Base-by-base conservation (phyloP, 371 early-diverging fungal genomes). In the Caulochytrium protostelioides region DNA sequence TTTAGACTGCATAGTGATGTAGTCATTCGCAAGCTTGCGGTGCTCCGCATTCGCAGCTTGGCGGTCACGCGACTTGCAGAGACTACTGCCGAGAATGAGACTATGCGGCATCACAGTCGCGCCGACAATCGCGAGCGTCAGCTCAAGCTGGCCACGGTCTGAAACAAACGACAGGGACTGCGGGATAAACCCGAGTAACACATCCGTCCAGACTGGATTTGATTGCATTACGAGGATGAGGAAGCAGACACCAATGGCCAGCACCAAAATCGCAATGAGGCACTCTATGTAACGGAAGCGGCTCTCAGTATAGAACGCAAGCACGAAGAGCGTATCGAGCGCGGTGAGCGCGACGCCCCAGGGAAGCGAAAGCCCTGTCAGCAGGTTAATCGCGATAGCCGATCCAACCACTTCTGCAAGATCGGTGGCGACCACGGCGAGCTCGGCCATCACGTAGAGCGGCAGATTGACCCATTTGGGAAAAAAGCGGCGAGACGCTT, bases 321-420 rank as follows among this genome's bases (percentile, higher is more conserved):
- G 54, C 28, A 83, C 59, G 28, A 83, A 46, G 15, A 83, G 57
- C 0, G 79, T 78, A 41, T 83, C 83, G 2, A 63, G 52, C 0
- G 64, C 75, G 3, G 83, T 83, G 30, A 83, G 59, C 15, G 74
- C 70, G 4, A 81, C 72, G n/a, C 82, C 80, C 46, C 66, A 69
- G 4, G 70, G 59, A 28, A 80, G 43, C 0, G 81, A 77, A 19
- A 81, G 33, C 5, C 49, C 52, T 43, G 78, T 74, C n/a, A 83
- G 52, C n/a, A 81, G 47, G 23, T 78, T 74, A 9, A 83, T 46
- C 0, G 77, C 81, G 37, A 83, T 73, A 0, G 81, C 83, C 27
- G 75, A 70, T 27, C 82, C 83, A 48, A 83, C 80, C 30, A 79
- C 80, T 48, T 82, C 79, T 10, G 83, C 80, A 21, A 79, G 54